These are phyloP conservation scores for Termitomyces sp. DNA, from an alignment of 768 basidiomycete species.

Conservation along the genomic window DNA sequence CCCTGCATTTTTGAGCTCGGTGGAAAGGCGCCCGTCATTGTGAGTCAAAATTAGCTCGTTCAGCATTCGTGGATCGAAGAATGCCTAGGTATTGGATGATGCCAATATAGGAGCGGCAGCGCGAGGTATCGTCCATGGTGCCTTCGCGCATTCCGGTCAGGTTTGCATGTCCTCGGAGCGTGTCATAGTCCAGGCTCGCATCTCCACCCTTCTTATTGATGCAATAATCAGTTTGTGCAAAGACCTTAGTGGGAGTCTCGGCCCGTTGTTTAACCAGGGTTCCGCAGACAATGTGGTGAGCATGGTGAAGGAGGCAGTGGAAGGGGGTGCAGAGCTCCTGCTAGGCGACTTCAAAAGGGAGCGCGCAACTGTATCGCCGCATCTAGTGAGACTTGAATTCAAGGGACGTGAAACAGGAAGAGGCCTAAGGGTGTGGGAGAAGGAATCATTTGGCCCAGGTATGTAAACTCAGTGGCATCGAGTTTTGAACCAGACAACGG, in stretches of 20 bases:
- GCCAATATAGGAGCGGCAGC: slow-evolving; percentile 51
- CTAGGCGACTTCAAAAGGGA: slow-evolving; percentile 35
- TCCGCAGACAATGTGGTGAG: slow-evolving; percentile 40
- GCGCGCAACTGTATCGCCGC: slow-evolving; percentile 43
- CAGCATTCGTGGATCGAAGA: neutral
- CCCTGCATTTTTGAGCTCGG: slow-evolving; percentile 53
- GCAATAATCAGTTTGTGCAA: slow-evolving; percentile 26
- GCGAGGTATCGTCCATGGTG: slow-evolving; percentile 37
- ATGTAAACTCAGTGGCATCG: neutral
- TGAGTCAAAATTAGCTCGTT: slow-evolving; percentile 18
- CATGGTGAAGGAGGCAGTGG: slow-evolving; percentile 39
- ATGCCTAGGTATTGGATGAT: slow-evolving; percentile 39
- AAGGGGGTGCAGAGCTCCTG: slow-evolving; percentile 38
- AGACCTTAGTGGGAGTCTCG: slow-evolving; percentile 27
- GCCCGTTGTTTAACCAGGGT: slow-evolving; percentile 34
- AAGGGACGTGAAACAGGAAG: slow-evolving; percentile 39
- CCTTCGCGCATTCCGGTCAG: slow-evolving; percentile 45
- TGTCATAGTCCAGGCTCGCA: slow-evolving; percentile 42
- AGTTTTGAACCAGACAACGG: neutral
- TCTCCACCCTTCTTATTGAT: slow-evolving; percentile 29
- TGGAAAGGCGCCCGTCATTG: slow-evolving; percentile 47
- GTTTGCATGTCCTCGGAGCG: slow-evolving; percentile 58
- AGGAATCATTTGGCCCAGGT: slow-evolving; percentile 63
- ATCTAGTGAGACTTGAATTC: slow-evolving; percentile 29
- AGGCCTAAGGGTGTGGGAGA: slow-evolving; percentile 40